phyloP scores from a whole-genome alignment of 352 stramenopile genomes.

The Thalassiosira hispida region DNA sequence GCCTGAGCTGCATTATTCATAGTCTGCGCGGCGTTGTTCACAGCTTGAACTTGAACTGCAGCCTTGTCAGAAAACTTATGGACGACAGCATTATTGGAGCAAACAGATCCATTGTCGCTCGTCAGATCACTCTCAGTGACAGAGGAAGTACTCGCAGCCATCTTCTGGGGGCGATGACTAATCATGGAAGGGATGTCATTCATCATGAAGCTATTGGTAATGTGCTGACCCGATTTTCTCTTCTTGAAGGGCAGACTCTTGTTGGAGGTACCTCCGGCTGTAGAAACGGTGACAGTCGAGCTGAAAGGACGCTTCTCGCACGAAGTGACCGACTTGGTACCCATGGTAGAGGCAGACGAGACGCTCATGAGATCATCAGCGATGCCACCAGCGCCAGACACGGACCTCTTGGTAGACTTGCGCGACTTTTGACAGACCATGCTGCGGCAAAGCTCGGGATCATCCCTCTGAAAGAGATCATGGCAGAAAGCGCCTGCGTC shows the following conservation, averaged over 20 bases:
- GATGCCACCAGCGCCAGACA: background rate
- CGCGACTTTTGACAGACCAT: constrained; percentile 78
- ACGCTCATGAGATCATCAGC: constrained; percentile 23
- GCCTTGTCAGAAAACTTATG: background rate
- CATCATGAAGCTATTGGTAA: background rate
- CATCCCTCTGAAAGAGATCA: constrained; percentile 65
- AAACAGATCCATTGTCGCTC: constrained; percentile 25
- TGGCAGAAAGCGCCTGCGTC: constrained; percentile 80
- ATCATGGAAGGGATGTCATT: constrained; percentile 40
- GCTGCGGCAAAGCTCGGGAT: constrained; percentile 60
- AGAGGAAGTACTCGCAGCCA: background rate
- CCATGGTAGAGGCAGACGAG: constrained; percentile 35
- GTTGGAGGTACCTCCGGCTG: constrained; percentile 7
- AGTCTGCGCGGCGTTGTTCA: background rate
- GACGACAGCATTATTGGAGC: background rate
- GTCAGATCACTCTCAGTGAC: constrained; percentile 29
- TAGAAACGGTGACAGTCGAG: constrained; percentile 42
- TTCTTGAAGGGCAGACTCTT: constrained; percentile 50
- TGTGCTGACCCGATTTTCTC: constrained; percentile 15
- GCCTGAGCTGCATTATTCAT: background rate
- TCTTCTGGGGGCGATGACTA: constrained; percentile 18
- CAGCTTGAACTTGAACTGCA: background rate
- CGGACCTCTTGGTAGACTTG: constrained; percentile 27
- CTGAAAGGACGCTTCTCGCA: constrained; percentile 17
- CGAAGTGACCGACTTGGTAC: constrained; percentile 17